Evolutionary conservation across 805 yeast genomes (phyloP).

Genomic region (Candida caryicola): DNA sequence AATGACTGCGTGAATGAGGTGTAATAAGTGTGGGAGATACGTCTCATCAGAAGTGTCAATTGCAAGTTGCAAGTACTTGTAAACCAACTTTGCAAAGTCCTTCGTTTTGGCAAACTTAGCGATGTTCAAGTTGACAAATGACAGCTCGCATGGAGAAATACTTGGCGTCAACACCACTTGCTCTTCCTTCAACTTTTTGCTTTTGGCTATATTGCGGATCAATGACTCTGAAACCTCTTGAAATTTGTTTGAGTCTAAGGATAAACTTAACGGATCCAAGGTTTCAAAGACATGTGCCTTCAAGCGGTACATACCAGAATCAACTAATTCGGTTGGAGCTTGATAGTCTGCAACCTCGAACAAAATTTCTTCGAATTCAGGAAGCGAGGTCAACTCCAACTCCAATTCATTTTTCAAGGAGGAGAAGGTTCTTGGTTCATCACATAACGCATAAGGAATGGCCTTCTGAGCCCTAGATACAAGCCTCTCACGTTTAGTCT

Average conservation of each 20-base stretch:
- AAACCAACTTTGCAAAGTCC: conserved; percentile 54
- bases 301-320: conserved; percentile 64
- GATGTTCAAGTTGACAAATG: conserved; percentile 36
- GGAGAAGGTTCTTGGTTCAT: conserved; percentile 55
- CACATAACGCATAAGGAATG: conserved; percentile 50
- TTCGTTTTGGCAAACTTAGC: conserved; percentile 51
- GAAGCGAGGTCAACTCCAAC: conserved; percentile 29
- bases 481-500: conserved; percentile 25
- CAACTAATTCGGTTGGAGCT: conserved; percentile 58
- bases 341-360: conserved; percentile 60
- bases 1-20: conserved; percentile 64
- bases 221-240: conserved; percentile 52
- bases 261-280: conserved; percentile 62
- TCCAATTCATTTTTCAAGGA: conserved; percentile 33
- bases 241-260: conserved; percentile 46
- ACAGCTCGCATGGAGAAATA: conserved; percentile 27
- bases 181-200: conserved; percentile 33
- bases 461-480: conserved; percentile 32
- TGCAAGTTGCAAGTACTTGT: conserved; percentile 55
- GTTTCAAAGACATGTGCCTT: conserved; percentile 51
- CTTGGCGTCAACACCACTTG: conserved; percentile 40
- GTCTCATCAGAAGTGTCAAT: conserved; percentile 51
- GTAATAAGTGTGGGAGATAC: conserved; percentile 59
- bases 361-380: conserved; percentile 49
- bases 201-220: conserved; percentile 40